Evolutionary conservation across 2,329 filamentous ascomycete genomes (phyloP), one percentile per base, ranked within the genome.

Genomic region (Ophiostoma ips): DNA sequence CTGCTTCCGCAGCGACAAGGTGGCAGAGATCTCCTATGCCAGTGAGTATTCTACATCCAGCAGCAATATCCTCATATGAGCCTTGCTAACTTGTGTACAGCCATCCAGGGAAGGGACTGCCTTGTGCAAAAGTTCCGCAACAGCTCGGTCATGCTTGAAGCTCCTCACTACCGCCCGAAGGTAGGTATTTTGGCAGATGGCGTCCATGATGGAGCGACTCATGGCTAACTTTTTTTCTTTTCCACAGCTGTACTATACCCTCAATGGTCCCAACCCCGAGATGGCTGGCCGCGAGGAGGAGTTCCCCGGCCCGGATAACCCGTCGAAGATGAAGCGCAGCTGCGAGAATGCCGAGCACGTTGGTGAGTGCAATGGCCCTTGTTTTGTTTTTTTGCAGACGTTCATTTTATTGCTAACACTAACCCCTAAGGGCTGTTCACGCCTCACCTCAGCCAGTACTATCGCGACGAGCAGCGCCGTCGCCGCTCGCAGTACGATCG

Each of bases 71-170:
- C 30, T 2, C 21, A 34, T 6, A 47, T 9, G 8, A 15, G 5
- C 13, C 9, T 15, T 28, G 16, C 48, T 68, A 50, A 69, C 47
- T n/a, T 48, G 50, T 57, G 12, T 18, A 46, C 38, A 88, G 84
- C 89, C 12, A 90, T 95, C 53, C 92, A 98, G 69, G 92, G 92
- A 43, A 83, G 84, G 55, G 88, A 95, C 61, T 90, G 87, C 55
- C 73, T 96, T 0, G 79, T 95, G 7, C 85, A 94, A 63, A 95
- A 96, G 62, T 98, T 98, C 61, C 82, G 92, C 34, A 98, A 98
- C 68, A 95, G 87, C 36, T 90, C 87, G 0, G 88, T 98, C 30
- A 95, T 96, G 87, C 72, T 90, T 1, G 89, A 96, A 66, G 77
- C 81, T 11, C 72, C 79, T 1, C 80, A 83, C 48, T 94, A 87